These are phyloP conservation scores for Glycyrrhiza uralensis DNA, from an alignment of 306 rosid genomes.

Conservation along the genomic window DNA sequence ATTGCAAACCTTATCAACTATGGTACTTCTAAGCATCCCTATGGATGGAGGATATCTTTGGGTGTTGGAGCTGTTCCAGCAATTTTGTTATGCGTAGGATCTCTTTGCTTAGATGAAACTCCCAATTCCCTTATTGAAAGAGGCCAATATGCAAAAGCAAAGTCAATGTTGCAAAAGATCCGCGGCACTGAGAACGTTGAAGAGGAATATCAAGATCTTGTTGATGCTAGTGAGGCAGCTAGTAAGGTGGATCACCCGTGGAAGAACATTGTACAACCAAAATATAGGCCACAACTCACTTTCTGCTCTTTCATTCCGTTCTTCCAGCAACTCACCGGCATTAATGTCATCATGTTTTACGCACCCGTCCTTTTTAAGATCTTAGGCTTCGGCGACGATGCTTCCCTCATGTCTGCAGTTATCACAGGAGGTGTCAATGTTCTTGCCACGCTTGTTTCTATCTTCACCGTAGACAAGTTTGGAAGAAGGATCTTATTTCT, in stretches of 20 bases:
- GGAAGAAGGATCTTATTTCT: slow-evolving; percentile 29
- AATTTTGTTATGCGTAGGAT: neutral
- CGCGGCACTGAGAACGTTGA: slow-evolving; percentile 21
- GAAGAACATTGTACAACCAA: slow-evolving; percentile 7
- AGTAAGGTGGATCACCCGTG: slow-evolving; percentile 14
- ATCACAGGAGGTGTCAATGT: slow-evolving; percentile 27
- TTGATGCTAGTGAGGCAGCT: slow-evolving; percentile 30
- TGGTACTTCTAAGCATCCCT: neutral
- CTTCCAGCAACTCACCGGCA: slow-evolving; percentile 35
- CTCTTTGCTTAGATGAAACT: slow-evolving; percentile 8
- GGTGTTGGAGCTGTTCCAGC: slow-evolving; percentile 30
- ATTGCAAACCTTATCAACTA: slow-evolving; percentile 30
- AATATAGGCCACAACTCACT: slow-evolving; percentile 25
- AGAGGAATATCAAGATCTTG: slow-evolving; percentile 27
- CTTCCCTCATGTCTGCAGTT: slow-evolving; percentile 33
- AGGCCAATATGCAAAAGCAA: slow-evolving; percentile 14
- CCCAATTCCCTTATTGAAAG: slow-evolving; percentile 39
- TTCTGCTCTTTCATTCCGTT: slow-evolving; percentile 13
- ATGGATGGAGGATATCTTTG: slow-evolving; percentile 32
- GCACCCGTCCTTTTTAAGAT: slow-evolving; percentile 31
- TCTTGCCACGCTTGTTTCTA: slow-evolving; percentile 25
- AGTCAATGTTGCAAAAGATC: slow-evolving; percentile 13
- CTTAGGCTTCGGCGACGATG: slow-evolving; percentile 24
- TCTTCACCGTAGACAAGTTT: slow-evolving; percentile 12
- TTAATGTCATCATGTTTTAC: slow-evolving; percentile 33